Percentiles rank a stretch among this genome's conserved stretches.
phyloP scores from a whole-genome alignment of 495 filamentous ascomycete species.

The Penicillium argentinense region DNA sequence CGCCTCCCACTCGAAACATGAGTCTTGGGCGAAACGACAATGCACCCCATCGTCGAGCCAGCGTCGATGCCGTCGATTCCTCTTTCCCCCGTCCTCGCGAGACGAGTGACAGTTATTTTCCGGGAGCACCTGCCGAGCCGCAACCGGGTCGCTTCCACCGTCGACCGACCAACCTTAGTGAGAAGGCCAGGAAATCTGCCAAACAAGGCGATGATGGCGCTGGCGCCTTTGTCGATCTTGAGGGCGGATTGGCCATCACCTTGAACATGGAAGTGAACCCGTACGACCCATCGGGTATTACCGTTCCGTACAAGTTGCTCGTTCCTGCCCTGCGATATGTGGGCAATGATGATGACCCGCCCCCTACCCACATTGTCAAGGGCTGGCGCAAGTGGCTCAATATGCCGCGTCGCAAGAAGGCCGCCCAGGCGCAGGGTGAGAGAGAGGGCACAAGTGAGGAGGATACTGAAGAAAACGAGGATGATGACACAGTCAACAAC shows the following conservation, averaged over 20 bases:
- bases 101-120: slow-evolving; percentile 43
- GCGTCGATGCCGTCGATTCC: slow-evolving; percentile 41
- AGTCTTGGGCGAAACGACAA: slow-evolving; percentile 35
- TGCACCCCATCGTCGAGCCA: slow-evolving; percentile 31
- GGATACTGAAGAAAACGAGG: slow-evolving; percentile 30
- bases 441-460: slow-evolving; percentile 6
- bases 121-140: slow-evolving; percentile 17
- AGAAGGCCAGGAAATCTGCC: slow-evolving; percentile 50
- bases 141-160: slow-evolving; percentile 63
- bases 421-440: slow-evolving; percentile 14
- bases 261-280: slow-evolving; percentile 85
- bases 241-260: slow-evolving; percentile 78
- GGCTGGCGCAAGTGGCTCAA: slow-evolving; percentile 46
- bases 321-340: slow-evolving; percentile 71
- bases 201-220: slow-evolving; percentile 44
- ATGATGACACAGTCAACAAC: slow-evolving; percentile 29
- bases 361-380: slow-evolving; percentile 36
- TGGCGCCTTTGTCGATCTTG: slow-evolving; percentile 57
- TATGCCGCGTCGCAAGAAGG: slow-evolving; percentile 26
- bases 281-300: slow-evolving; percentile 84
- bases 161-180: slow-evolving; percentile 66
- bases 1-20: slow-evolving; percentile 40
- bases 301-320: slow-evolving; percentile 79
- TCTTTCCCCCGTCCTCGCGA: slow-evolving; percentile 31
- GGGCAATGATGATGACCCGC: slow-evolving; percentile 43